Percentiles rank a stretch among this genome's conserved stretches.
Conservation (phyloP, 129 eudicot genomes). For the Centella asiatica region DNA sequence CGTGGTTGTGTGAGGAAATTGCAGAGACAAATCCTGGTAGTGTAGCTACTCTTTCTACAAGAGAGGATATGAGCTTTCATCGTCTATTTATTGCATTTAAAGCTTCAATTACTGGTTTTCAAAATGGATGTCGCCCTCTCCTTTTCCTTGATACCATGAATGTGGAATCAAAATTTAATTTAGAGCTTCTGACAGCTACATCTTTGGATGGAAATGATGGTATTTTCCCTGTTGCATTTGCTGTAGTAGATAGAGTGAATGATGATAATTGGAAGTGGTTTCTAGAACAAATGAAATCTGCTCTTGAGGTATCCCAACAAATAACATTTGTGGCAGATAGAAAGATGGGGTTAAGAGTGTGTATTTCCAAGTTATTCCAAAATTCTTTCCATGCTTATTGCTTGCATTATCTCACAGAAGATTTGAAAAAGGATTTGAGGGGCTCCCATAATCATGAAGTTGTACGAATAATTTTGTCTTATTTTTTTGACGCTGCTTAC, state of each 20-base stretch:
- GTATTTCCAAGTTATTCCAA: slow-evolving; percentile 1
- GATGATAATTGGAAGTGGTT: slow-evolving; percentile 24
- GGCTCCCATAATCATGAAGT: slow-evolving; percentile 8
- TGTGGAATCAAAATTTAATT: slow-evolving; percentile 14
- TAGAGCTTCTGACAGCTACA: slow-evolving; percentile 10
- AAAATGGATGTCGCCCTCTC: slow-evolving; percentile 19
- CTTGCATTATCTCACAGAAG: slow-evolving; percentile 13
- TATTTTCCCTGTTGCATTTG: slow-evolving; percentile 20
- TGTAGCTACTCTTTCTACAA: slow-evolving; percentile 13
- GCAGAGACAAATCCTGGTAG: slow-evolving; percentile 18
- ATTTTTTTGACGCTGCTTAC: slow-evolving; percentile 13
- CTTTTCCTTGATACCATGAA: slow-evolving; percentile 12
- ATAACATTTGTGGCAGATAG: slow-evolving; percentile 14
- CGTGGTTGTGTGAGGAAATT: slow-evolving; percentile 14
- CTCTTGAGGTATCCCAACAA: slow-evolving; percentile 3
- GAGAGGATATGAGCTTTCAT: slow-evolving; percentile 14
- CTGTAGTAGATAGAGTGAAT: slow-evolving; percentile 12
- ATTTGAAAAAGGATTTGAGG: slow-evolving; percentile 9
- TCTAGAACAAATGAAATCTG: slow-evolving; percentile 2
- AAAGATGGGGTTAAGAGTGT: slow-evolving; percentile 11
- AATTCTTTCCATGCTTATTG: slow-evolving; percentile 13
- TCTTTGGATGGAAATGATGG: slow-evolving; percentile 21
- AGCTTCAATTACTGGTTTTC: slow-evolving; percentile 18
- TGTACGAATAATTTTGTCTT: neutral
- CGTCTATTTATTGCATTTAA: slow-evolving; percentile 16